These are phyloP conservation scores for Gaultheria prostrata DNA, from an alignment of 148 eudicot species.

Conservation along the genomic window DNA sequence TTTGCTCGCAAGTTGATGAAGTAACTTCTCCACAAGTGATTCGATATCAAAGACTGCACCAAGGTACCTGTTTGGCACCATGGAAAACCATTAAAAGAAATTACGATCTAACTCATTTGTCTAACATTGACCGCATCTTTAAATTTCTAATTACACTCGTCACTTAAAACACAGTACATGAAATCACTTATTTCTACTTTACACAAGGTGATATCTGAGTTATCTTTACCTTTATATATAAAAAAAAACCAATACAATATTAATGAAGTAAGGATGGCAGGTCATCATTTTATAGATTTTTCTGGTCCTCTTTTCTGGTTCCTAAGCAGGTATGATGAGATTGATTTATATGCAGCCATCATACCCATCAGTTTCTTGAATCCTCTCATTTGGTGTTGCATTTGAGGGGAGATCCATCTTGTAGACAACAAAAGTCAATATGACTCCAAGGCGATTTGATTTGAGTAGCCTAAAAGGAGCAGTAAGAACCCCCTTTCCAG, in stretches of 20 bases:
- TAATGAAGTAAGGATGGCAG: neutral
- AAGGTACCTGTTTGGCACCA: slow-evolving; percentile 61
- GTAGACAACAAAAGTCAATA: slow-evolving; percentile 93
- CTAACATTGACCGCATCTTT: neutral
- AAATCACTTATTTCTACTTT: neutral
- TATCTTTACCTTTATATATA: neutral
- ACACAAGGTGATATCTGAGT: neutral
- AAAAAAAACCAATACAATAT: neutral
- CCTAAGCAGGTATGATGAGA: neutral
- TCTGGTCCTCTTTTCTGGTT: neutral
- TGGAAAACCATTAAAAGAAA: slow-evolving; percentile 10
- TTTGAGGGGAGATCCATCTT: slow-evolving; percentile 73
- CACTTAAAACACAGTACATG: neutral
- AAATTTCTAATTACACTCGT: neutral
- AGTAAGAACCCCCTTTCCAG: slow-evolving; percentile 94
- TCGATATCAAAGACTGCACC: slow-evolving; percentile 95
- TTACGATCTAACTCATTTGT: neutral
- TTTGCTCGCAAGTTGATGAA: slow-evolving; percentile 96
- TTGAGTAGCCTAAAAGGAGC: slow-evolving; percentile 85
- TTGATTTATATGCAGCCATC: neutral
- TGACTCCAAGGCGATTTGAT: slow-evolving; percentile 92
- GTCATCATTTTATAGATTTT: neutral
- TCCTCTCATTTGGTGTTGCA: slow-evolving; percentile 70
- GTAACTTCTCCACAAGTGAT: slow-evolving; percentile 92
- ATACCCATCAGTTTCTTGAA: slow-evolving; percentile 83